Base-by-base conservation (phyloP, 495 filamentous ascomycete genomes). In the Pseudotulostoma volvatum region DNA sequence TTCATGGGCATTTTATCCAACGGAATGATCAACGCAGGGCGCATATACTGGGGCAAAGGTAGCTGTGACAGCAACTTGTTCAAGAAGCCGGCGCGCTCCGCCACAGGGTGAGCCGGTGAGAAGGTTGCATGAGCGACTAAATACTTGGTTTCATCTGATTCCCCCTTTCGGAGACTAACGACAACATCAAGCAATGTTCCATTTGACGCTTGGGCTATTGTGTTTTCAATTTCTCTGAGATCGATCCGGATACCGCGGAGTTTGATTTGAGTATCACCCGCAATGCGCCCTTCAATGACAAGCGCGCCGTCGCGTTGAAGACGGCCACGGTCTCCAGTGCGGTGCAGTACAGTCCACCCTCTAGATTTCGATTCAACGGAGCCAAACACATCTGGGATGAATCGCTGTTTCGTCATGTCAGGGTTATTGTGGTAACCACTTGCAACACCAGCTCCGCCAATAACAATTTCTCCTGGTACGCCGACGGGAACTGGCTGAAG, bases 171-270 rank as follows among this genome's bases (percentile, higher is more conserved):
- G 5, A 52, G 31, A 4, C 47, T 48, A 16, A 66, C 67, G 2
- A 61, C 51, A 0, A 44, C 65, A 18, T 61, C 50, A 1, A 3
- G 18, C 0, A 70, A 8, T 0, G 15, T 20, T 1, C 55, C 57
- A 0, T 48, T 36, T 1, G 56, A 42, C 0, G 50, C 40, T 1
- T 36, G 4, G 2, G 67, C 2, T 1, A 70, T 53, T 11, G 42
- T 43, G 1, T 15, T 44, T 31, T 66, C 65, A 13, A 71, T 53
- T 7, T 75, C 71, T 0, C 38, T n/a, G 1, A 75, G 51, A 1
- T 73, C 69, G 9, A 72, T 60, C 0, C 69, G 64, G 1, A 68
- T n/a, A 0, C 71, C 71, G 0, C 61, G 49, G 0, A 72, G 32
- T 44, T 76, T 74, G 25, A 74, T 46, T 40, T 70, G 64, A 0